phyloP scores from a whole-genome alignment of 306 rosid species.

The Quercus alba region DNA sequence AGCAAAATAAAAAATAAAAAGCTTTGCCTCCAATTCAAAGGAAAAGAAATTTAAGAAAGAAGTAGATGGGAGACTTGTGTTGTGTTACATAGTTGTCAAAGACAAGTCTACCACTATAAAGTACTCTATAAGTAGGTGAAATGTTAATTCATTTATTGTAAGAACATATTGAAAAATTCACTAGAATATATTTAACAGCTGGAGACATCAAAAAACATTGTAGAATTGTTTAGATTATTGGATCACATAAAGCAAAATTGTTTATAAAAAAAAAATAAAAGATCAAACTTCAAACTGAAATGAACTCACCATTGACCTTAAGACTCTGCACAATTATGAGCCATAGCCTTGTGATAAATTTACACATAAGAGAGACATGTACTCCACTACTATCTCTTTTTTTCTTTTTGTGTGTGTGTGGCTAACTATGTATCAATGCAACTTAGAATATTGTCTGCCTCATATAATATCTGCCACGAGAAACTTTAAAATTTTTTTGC shows the following conservation, averaged over 20 bases:
- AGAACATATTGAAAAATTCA: neutral
- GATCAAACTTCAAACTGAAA: neutral
- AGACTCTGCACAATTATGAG: neutral
- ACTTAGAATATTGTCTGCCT: neutral
- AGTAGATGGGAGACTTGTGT: neutral
- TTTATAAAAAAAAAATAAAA: no score
- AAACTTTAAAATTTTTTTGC: neutral
- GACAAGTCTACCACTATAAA: neutral
- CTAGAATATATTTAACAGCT: neutral
- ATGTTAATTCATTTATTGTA: neutral
- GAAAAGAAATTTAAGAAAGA: neutral
- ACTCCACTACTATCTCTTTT: slow-evolving; percentile 25
- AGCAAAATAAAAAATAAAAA: neutral
- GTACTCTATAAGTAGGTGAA: neutral
- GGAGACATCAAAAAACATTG: neutral
- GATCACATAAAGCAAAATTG: neutral
- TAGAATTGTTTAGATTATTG: neutral
- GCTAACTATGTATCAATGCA: neutral
- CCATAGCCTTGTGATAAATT: neutral
- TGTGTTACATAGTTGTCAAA: neutral
- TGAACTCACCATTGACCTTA: neutral
- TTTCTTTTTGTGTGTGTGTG: no score
- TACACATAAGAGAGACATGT: slow-evolving; percentile 23
- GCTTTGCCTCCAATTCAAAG: neutral
- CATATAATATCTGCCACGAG: neutral